These are phyloP conservation scores for Physcia stellaris DNA, from an alignment of 495 filamentous ascomycete species.

Conservation along the genomic window DNA sequence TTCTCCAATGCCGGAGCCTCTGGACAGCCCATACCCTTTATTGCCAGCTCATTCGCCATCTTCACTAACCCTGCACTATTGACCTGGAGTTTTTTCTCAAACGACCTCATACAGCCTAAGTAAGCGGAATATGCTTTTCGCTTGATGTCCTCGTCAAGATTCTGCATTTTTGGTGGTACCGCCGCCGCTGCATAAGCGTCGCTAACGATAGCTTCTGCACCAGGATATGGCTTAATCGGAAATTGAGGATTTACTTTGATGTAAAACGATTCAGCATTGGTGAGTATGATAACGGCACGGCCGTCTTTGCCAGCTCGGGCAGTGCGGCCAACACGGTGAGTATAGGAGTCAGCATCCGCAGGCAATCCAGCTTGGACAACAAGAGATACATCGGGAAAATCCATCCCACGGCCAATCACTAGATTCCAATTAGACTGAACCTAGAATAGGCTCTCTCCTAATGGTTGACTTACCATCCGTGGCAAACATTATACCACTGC, in stretches of 20 bases:
- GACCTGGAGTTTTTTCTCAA: constrained; percentile 25
- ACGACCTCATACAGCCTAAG: constrained; percentile 35
- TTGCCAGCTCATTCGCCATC: constrained; percentile 30
- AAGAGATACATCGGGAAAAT: constrained; percentile 85
- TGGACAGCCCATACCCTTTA: constrained; percentile 30
- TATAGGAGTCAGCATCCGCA: constrained; percentile 61
- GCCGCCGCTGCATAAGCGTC: constrained; percentile 2
- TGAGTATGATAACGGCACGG: constrained; percentile 51
- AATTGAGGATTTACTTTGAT: constrained; percentile 35
- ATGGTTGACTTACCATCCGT: constrained; percentile 33
- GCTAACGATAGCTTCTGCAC: constrained; percentile 24
- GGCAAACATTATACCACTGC: constrained; percentile 45
- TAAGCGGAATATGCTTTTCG: constrained; percentile 42
- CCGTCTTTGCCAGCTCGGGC: constrained; percentile 54
- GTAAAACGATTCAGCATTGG: constrained; percentile 46
- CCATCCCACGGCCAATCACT: constrained; percentile 69
- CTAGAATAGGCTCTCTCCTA: too few relatives aligned
- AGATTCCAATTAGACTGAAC: too few relatives aligned
- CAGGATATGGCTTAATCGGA: constrained; percentile 39
- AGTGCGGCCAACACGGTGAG: constrained; percentile 73
- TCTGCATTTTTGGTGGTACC: constrained; percentile 12
- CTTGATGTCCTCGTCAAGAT: constrained; percentile 34
- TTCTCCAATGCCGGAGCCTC: constrained; percentile 34
- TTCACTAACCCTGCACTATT: constrained; percentile 28
- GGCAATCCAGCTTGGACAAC: constrained; percentile 78